Base-by-base conservation (phyloP, 179 eudicot species). In the Patellifolia procumbens region DNA sequence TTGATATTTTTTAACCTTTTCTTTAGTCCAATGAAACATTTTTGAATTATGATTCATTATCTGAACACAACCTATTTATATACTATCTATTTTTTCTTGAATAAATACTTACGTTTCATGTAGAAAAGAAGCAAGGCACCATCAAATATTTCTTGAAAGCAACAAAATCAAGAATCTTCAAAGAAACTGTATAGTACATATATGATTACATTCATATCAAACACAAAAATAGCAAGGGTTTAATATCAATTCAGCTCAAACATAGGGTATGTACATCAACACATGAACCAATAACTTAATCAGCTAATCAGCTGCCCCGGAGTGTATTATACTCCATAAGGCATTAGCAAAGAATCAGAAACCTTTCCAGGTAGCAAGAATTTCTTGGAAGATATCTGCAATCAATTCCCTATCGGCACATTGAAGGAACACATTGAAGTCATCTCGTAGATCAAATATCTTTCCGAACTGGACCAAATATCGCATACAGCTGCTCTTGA, bases 361-460 rank as follows among this genome's bases (percentile, higher is more conserved):
- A 7, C 98, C 98, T 81, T 90, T 94, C 98, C 98, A 94, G 12
- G 89, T 84, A 73, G 75, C 85, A 52, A 94, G 97, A 78, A 94
- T 81, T 79, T 90, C 95, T 34, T 90, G 83, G 68, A 94, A 88
- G 69, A 94, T 59, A 61, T 94, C 97, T 15, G 87, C 82, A 48
- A 94, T 81, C 77, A 94, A 73, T 58, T 90, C 98, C 81, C 96
- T 89, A 67, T 94, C 96, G 7, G 91, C 97, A 53, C 74, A 81
- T 43, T 83, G 90, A 66, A 94, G 80, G 74, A 94, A 94, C 29
- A 68, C 81, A 79, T 85, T 82, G 74, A 94, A 88, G 17, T 92
- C 97, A 67, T 94, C 94, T 9, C 91, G 83, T 34, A 94, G 79
- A 61, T 94, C 98, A 42, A 56, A 94, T 32, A 94, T 86, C 85